These are phyloP conservation scores for Clausena lansium DNA, from an alignment of 345 rosid genomes.

Conservation along the genomic window DNA sequence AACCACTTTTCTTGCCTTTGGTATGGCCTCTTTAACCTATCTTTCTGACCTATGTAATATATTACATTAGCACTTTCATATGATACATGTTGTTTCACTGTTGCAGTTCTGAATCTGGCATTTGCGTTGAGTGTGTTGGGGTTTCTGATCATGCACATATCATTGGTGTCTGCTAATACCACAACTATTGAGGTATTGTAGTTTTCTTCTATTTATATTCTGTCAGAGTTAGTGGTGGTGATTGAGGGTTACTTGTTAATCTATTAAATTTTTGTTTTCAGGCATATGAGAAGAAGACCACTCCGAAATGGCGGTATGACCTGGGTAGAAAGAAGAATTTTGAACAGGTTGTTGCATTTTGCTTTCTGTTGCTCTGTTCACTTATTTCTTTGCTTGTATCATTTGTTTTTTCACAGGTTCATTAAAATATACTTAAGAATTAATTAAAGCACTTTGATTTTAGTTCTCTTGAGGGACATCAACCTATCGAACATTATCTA, in stretches of 20 bases:
- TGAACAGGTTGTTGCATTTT: slow-evolving; percentile 62
- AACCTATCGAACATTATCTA: not conserved
- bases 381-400: not conserved
- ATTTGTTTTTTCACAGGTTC: not conserved
- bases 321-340: slow-evolving; percentile 85
- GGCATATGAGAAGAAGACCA: slow-evolving; percentile 97
- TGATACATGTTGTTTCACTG: slow-evolving; percentile 16
- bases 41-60: not conserved
- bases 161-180: slow-evolving; percentile 80
- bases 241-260: slow-evolving; percentile 2
- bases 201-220: not conserved
- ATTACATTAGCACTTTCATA: not conserved
- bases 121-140: slow-evolving; percentile 95
- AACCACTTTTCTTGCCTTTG: slow-evolving; percentile 93
- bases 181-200: slow-evolving; percentile 88
- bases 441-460: not conserved
- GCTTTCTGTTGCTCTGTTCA: not conserved
- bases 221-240: not conserved
- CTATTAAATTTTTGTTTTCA: slow-evolving; percentile 28
- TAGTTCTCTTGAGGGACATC: not conserved
- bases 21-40: slow-evolving; percentile 34
- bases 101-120: slow-evolving; percentile 85
- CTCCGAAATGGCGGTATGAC: slow-evolving; percentile 91
- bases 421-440: not conserved
- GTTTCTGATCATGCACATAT: slow-evolving; percentile 89